phyloP scores from a whole-genome alignment of 768 basidiomycete genomes.

The Steccherinum ochraceum region DNA sequence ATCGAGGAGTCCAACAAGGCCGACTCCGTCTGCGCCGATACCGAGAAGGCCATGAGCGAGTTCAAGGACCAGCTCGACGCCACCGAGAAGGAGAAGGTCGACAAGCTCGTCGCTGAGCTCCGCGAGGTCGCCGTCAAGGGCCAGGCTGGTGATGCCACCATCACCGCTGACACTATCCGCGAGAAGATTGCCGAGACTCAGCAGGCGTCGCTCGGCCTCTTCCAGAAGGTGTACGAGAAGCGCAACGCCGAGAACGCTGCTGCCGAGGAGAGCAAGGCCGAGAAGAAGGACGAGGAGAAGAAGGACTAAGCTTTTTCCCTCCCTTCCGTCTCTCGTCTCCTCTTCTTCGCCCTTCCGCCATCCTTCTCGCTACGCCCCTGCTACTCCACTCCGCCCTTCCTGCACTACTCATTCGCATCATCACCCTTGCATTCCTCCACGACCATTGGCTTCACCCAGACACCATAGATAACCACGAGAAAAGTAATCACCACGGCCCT shows the following conservation, averaged over 20 bases:
- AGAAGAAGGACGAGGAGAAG: slow-evolving; percentile 58
- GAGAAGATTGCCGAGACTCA: slow-evolving; percentile 93
- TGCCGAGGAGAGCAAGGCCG: slow-evolving; percentile 34
- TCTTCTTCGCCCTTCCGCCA: not conserved
- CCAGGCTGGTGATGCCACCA: slow-evolving; percentile 72
- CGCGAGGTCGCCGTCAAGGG: slow-evolving; percentile 88
- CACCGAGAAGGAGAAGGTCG: slow-evolving; percentile 90
- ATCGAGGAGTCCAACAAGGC: slow-evolving; percentile 98
- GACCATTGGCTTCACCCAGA: not conserved
- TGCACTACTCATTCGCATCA: not conserved
- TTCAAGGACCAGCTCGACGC: slow-evolving; percentile 97
- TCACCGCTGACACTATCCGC: slow-evolving; percentile 84
- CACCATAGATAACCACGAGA: not conserved
- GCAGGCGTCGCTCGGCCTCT: slow-evolving; percentile 89
- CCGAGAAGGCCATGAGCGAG: slow-evolving; percentile 90
- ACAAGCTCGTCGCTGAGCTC: slow-evolving; percentile 79
- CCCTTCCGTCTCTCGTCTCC: slow-evolving; percentile 1
- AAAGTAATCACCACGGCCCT: slow-evolving; percentile 10
- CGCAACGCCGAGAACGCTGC: slow-evolving; percentile 64
- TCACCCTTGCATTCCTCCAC: not conserved
- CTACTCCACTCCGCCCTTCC: slow-evolving; percentile 5
- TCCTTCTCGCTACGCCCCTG: not conserved
- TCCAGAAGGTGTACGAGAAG: slow-evolving; percentile 98
- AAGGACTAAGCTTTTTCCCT: slow-evolving; percentile 55
- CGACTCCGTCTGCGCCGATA: slow-evolving; percentile 89